Base-by-base conservation (phyloP, 2,329 filamentous ascomycete genomes). In the Trichoderma sp. region DNA sequence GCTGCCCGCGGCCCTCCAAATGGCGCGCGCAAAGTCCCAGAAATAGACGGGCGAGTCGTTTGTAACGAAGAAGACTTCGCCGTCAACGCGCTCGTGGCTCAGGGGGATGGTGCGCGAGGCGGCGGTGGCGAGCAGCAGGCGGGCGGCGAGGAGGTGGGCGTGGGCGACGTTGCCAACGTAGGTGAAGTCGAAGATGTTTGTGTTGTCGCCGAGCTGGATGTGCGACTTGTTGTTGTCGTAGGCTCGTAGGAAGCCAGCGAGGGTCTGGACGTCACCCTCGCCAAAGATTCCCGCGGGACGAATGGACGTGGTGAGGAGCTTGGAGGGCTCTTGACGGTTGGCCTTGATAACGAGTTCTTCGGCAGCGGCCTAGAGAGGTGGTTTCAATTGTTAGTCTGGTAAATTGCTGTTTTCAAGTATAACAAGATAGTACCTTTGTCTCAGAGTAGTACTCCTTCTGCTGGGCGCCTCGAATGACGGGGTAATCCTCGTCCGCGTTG, bases 201-300 rank as follows among this genome's bases (percentile, higher is more conserved):
- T 79, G 79, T 87, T 87, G 72, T 87, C 80, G 72, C 95, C 95
- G 25, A 98, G 86, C 78, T 97, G 92, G 77, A 95, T 88, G 70
- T 86, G 87, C 42, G 92, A 90, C 71, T 92, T 89, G 73, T 87
- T 84, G 70, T 87, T 84, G 68, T 84, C 83, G 76, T 90, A 91
- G 73, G 92, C 88, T 70, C 89, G 86, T 74, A 97, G 83, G 70
- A 97, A 86, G 72, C 90, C 88, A 70, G 89, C 87, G 37, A 94
- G 87, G 15, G 90, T 80, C 76, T 93, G 90, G 64, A 88, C 87
- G 81, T 99, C 95, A 73, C 92, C 92, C 76, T 95, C 92, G 74
- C 94, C 94, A 75, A 97, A 92, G 78, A 98, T 96, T 72, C 92
- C 92, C 13, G 93, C 91, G 7, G 94, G 92, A 17, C 95, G 92